Evolutionary conservation across 78 protist species (phyloP), one percentile per base, ranked within the genome.

Genomic region (Tieghemostelium lacteum): DNA sequence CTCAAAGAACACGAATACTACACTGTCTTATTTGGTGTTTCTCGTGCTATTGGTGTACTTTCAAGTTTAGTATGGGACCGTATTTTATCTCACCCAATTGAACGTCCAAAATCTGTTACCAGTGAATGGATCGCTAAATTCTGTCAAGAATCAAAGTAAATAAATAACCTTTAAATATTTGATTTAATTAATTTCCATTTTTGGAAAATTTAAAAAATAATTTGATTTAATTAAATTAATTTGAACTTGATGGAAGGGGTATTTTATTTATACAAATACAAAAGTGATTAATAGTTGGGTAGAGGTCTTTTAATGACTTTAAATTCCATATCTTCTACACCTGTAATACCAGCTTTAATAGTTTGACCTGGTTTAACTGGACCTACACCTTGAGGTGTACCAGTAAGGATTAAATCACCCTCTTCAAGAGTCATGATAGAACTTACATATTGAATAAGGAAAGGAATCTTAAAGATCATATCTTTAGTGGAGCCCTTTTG

Each of bases 11-110:
- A 88, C 64, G 77, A 93, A 67, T 97, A 76, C 94, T 97, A 98
- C 98, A 98, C 98, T 14, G 99, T 98, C 16, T 88, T 98, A 37
- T 98, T 98, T 42, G 99, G 98, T 73, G 98, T 97, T 37, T 94
- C 98, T 8, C 88, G 99, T 19, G 97, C 98, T 19, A 66, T 96
- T 36, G 99, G 99, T 54, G 98, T 97, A 24, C 94, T 98, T n/a
- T 72, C 99, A 22, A 76, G 92, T 28, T 94, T 96, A 24, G 97
- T 97, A 67, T 92, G 96, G 96, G 96, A 91, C 88, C 97, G 99
- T 72, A 96, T 97, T 36, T 88, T 96, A 52, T 96, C 96, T 34
- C 72, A 77, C 63, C 99, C 99, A 57, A 66, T 98, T 76, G 99
- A 98, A 92, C 91, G 99, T 39, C 99, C 99, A 52, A 98, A 98